These are phyloP conservation scores for Debaryomyces castellii DNA, from an alignment of 805 yeast species.

Conservation along the genomic window DNA sequence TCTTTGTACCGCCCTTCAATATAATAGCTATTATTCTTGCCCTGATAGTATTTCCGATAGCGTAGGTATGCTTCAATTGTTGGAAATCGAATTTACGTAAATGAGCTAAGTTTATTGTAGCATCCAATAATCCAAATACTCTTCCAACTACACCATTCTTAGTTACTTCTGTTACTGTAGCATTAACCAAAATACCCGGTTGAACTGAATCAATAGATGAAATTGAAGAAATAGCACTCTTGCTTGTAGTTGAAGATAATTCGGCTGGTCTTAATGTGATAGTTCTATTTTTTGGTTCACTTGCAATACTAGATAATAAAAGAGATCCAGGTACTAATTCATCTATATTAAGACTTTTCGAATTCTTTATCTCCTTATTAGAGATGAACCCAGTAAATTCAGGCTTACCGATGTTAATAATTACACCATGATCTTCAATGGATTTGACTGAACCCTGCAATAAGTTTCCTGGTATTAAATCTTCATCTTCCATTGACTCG, in stretches of 20 bases:
- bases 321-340: slow-evolving; percentile 62
- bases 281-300: slow-evolving; percentile 49
- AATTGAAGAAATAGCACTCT: slow-evolving; percentile 50
- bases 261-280: slow-evolving; percentile 52
- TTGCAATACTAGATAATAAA: slow-evolving; percentile 56
- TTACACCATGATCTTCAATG: slow-evolving; percentile 89
- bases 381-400: slow-evolving; percentile 71
- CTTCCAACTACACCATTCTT: slow-evolving; percentile 68
- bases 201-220: slow-evolving; percentile 76
- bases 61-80: slow-evolving; percentile 59
- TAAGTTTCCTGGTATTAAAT: slow-evolving; percentile 57
- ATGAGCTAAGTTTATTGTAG: slow-evolving; percentile 69
- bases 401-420: slow-evolving; percentile 64
- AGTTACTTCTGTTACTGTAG: slow-evolving; percentile 59
- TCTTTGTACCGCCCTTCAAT: slow-evolving; percentile 49
- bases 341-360: slow-evolving; percentile 32
- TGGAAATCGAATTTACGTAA: slow-evolving; percentile 45
- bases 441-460: slow-evolving; percentile 78
- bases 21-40: slow-evolving; percentile 71
- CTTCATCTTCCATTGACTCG: slow-evolving; percentile 58
- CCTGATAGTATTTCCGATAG: slow-evolving; percentile 65
- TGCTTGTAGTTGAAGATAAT: slow-evolving; percentile 45
- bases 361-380: slow-evolving; percentile 56
- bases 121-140: slow-evolving; percentile 73
- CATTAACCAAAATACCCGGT: slow-evolving; percentile 83